Conservation (phyloP, 306 rosid species). For the Quercus agrifolia region DNA sequence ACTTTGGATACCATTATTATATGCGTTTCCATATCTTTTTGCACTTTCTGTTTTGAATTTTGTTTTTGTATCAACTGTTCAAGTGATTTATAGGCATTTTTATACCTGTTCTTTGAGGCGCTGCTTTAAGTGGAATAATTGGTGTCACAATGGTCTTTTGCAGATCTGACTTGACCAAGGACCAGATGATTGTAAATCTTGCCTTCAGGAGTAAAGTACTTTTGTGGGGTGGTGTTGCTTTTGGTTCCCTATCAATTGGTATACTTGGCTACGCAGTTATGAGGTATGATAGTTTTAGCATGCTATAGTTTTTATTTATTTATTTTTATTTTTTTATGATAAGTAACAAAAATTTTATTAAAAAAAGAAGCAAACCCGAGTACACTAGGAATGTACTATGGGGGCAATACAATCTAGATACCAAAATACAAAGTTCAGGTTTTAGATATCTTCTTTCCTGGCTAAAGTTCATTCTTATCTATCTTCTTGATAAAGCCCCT, state of each 20-base stretch:
- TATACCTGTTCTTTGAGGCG: not conserved
- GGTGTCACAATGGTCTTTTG: constrained; percentile 24
- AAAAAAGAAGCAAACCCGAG: too few relatives aligned
- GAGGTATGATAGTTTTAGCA: constrained; percentile 41
- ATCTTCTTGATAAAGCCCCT: not conserved
- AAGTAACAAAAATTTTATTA: too few relatives aligned
- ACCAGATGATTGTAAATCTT: constrained; percentile 73
- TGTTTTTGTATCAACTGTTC: not conserved
- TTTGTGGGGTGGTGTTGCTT: constrained; percentile 59
- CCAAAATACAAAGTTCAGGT: too few relatives aligned
- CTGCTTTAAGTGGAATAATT: constrained; percentile 6
- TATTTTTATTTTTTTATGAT: too few relatives aligned
- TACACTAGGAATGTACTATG: too few relatives aligned
- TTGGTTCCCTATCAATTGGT: constrained; percentile 73
- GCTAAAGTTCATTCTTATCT: not conserved
- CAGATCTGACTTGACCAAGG: constrained; percentile 80
- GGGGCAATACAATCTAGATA: too few relatives aligned
- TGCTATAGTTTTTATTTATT: not conserved
- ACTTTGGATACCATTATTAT: constrained; percentile 2
- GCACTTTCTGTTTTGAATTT: not conserved
- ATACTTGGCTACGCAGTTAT: constrained; percentile 68
- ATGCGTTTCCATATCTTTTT: not conserved
- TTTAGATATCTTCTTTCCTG: not conserved
- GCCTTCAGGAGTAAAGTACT: constrained; percentile 43
- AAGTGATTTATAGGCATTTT: not conserved